A percentile compares a stretch with the other conserved stretches of the same genome.
phyloP scores from a whole-genome alignment of 768 basidiomycete genomes.

The Pulveroboletus sp. region DNA sequence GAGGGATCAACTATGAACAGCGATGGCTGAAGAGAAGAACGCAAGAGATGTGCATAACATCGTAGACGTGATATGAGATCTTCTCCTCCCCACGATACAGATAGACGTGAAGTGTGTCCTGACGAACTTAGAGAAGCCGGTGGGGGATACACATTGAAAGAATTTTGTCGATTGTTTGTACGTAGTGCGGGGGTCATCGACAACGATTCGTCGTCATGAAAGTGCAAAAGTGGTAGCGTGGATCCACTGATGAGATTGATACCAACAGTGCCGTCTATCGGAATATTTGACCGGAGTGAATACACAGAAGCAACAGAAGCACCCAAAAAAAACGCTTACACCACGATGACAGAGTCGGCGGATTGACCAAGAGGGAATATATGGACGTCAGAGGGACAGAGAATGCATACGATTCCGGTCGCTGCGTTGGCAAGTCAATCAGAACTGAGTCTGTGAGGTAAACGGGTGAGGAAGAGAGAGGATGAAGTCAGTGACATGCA shows the following conservation, averaged over 20 bases:
- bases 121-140: slow-evolving; percentile 48
- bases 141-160: slow-evolving; percentile 56
- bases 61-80: slow-evolving; percentile 75
- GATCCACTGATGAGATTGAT: slow-evolving; percentile 85
- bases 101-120: slow-evolving; percentile 35
- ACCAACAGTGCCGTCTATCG: slow-evolving; percentile 76
- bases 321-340: slow-evolving; percentile 41
- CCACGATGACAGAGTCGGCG: slow-evolving; percentile 82
- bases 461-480: slow-evolving; percentile 3
- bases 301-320: background rate
- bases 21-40: slow-evolving; percentile 79
- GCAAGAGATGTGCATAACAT: slow-evolving; percentile 74
- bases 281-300: background rate
- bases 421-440: slow-evolving; percentile 76
- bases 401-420: slow-evolving; percentile 91
- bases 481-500: background rate
- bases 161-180: slow-evolving; percentile 31
- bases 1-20: slow-evolving; percentile 92
- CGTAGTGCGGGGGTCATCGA: slow-evolving; percentile 55
- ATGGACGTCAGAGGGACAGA: slow-evolving; percentile 88
- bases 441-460: slow-evolving; percentile 64
- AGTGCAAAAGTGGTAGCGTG: slow-evolving; percentile 85
- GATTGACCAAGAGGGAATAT: slow-evolving; percentile 83
- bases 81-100: slow-evolving; percentile 81
- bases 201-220: slow-evolving; percentile 94